phyloP scores from a whole-genome alignment of 1,284 basidiomycete genomes.

The Pseudozyma thailandica region DNA sequence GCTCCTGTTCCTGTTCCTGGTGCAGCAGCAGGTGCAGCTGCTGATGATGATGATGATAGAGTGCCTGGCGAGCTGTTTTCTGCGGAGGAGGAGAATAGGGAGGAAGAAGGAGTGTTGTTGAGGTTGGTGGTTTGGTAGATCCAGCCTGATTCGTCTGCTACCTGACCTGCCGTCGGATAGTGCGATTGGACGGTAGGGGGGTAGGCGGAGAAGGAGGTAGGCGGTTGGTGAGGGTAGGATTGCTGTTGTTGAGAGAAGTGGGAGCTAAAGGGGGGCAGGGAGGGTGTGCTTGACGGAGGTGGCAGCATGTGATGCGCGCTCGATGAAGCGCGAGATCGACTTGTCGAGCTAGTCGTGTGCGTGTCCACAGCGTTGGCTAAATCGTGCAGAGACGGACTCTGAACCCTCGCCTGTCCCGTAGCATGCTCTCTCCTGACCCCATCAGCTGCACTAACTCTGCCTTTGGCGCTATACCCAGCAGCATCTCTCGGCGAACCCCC shows the following conservation, averaged over 20 bases:
- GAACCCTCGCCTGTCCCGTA: constrained; percentile 4
- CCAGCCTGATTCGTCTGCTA: neutral
- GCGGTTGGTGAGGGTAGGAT: neutral
- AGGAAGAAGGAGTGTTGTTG: neutral
- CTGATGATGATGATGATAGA: too few species aligned
- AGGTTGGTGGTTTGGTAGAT: constrained; percentile 2
- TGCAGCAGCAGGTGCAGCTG: neutral
- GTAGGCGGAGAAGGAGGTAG: neutral
- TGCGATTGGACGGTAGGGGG: too few species aligned
- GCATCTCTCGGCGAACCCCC: neutral
- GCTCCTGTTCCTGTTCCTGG: neutral
- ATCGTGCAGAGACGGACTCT: constrained; percentile 26
- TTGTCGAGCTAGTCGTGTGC: constrained; percentile 1
- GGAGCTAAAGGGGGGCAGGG: neutral
- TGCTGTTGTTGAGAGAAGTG: neutral
- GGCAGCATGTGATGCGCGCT: neutral
- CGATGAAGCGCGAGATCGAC: neutral
- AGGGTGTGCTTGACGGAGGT: neutral
- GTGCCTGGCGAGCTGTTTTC: neutral
- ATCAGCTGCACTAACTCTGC: neutral
- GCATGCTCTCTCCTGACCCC: neutral
- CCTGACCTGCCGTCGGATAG: too few species aligned
- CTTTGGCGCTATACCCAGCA: neutral
- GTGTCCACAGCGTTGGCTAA: constrained; percentile 31
- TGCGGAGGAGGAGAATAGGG: neutral